Conservation (phyloP, 345 rosid species). For the Salix arbutifolia region DNA sequence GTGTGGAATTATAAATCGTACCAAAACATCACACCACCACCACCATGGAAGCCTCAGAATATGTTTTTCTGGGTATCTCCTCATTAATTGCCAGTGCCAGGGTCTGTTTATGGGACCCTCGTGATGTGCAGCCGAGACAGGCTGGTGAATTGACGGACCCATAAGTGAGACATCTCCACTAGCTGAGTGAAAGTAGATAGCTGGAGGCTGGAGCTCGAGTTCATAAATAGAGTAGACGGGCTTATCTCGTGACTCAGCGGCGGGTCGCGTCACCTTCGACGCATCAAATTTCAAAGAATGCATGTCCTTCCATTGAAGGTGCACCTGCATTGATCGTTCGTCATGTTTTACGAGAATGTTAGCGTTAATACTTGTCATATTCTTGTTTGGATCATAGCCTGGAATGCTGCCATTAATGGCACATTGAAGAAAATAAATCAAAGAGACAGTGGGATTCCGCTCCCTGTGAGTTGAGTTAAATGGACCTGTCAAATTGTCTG, state of each 20-base stretch:
- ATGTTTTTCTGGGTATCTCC: too few relatives aligned
- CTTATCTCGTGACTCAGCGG: conserved; percentile 34
- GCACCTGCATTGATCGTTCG: not conserved
- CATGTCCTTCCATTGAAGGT: not conserved
- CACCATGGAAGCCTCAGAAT: too few relatives aligned
- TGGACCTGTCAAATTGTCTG: too few relatives aligned
- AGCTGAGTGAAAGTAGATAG: not conserved
- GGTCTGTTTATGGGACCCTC: conserved; percentile 20
- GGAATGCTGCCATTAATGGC: not conserved
- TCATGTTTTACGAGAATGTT: not conserved
- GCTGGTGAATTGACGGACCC: conserved; percentile 19
- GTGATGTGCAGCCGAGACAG: conserved; percentile 28
- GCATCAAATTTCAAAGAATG: not conserved
- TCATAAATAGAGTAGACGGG: conserved; percentile 1
- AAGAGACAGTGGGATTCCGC: not conserved
- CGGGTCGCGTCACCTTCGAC: conserved; percentile 4
- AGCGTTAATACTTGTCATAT: too few relatives aligned
- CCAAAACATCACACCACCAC: too few relatives aligned
- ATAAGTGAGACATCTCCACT: not conserved
- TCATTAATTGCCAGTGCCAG: too few relatives aligned
- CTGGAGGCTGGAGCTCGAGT: not conserved
- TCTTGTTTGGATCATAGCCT: not conserved
- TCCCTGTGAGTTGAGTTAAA: not conserved
- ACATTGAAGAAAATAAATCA: not conserved
- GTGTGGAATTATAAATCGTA: too few relatives aligned